Evolutionary conservation across 768 basidiomycete genomes (phyloP).

Genomic region (Naganishia onofrii): DNA sequence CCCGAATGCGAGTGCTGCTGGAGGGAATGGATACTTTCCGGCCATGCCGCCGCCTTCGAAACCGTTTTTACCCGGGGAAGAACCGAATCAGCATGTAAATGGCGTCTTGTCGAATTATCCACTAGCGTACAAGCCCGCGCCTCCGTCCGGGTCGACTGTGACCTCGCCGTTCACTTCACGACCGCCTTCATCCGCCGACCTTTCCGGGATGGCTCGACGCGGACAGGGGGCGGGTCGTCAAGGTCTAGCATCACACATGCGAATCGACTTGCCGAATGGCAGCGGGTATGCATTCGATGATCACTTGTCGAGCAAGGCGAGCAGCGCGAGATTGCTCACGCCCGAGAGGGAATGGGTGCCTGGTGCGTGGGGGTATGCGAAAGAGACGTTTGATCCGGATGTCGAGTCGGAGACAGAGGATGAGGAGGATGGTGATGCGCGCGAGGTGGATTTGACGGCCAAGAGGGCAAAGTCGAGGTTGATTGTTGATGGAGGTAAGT

Average conservation of each 20-base stretch:
- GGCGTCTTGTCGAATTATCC: constrained; percentile 30
- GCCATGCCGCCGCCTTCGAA: constrained; percentile 28
- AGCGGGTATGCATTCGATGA: constrained; percentile 15
- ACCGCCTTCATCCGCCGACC: constrained; percentile 16
- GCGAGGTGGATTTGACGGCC: neutral
- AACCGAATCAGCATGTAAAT: constrained; percentile 27
- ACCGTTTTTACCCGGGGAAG: constrained; percentile 28
- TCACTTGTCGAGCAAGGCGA: constrained; percentile 16
- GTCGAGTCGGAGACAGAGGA: constrained; percentile 26
- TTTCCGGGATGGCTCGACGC: neutral
- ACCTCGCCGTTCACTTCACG: constrained; percentile 21
- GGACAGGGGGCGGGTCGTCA: neutral
- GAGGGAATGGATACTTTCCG: constrained; percentile 24
- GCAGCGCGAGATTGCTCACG: constrained; percentile 26
- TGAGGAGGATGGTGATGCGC: constrained; percentile 11
- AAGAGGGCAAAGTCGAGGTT: constrained; percentile 15
- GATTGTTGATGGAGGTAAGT: constrained; percentile 29
- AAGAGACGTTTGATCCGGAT: constrained; percentile 29
- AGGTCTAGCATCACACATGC: constrained; percentile 7
- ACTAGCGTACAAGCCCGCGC: constrained; percentile 21
- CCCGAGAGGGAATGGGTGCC: constrained; percentile 31
- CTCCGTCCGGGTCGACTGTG: neutral
- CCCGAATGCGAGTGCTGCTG: constrained; percentile 6
- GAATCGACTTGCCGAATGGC: constrained; percentile 13
- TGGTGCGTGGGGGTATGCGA: constrained; percentile 30